phyloP scores from a whole-genome alignment of 2,329 filamentous ascomycete genomes.

The Hortaea werneckii region DNA sequence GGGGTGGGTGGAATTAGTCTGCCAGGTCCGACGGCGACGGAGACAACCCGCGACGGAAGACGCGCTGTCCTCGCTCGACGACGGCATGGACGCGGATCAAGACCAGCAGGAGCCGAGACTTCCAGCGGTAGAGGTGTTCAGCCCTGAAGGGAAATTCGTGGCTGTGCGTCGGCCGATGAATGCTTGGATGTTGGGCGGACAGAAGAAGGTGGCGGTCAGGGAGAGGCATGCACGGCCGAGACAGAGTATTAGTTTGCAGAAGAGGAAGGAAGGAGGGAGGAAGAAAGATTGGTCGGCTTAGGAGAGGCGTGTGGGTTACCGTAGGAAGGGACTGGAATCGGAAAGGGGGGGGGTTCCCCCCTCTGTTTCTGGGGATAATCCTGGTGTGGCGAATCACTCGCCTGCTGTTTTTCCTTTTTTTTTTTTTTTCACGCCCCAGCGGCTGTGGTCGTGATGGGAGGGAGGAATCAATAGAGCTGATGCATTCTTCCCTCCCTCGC shows the following conservation, averaged over 20 bases:
- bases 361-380: too few species aligned
- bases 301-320: too few species aligned
- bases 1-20: conserved; percentile 83
- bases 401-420: too few species aligned
- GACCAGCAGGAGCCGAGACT: background rate
- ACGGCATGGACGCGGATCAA: background rate
- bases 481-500: too few species aligned
- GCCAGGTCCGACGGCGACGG: conserved; percentile 54
- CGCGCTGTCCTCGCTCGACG: background rate
- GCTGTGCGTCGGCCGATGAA: conserved; percentile 58
- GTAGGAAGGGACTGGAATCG: too few species aligned
- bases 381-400: too few species aligned
- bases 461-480: too few species aligned
- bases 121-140: conserved; percentile 74
- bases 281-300: too few species aligned
- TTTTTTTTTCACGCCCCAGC: too few species aligned
- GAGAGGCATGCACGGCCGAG: background rate
- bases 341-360: too few species aligned
- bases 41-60: conserved; percentile 12
- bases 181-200: conserved; percentile 50
- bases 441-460: too few species aligned
- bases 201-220: background rate
- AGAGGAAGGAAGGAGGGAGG: background rate
- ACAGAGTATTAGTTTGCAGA: background rate
- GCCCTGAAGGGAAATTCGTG: conserved; percentile 73